Evolutionary conservation across 139 green algal species (phyloP), one percentile per base, ranked within the genome.

Genomic region (Edaphochlamys debaryana): DNA sequence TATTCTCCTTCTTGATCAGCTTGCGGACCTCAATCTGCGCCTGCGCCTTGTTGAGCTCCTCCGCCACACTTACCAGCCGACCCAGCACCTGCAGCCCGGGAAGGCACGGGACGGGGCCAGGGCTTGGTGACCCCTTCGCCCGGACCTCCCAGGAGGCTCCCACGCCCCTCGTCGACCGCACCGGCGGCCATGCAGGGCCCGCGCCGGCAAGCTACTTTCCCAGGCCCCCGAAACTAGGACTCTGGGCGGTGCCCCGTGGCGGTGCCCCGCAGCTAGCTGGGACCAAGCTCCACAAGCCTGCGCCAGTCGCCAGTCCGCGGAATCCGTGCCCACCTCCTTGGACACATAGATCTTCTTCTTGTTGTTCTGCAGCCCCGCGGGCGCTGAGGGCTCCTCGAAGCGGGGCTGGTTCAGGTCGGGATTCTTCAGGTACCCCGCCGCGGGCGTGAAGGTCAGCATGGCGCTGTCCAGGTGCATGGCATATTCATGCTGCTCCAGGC

Each of bases 11-110:
- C 36, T 75, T 74, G 7, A 83, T 60, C 23, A 83, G 27, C 36
- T 83, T 83, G 3, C 77, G 77, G 34, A 75, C 36, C 34, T 83
- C 77, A 19, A 83, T 67, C 66, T 83, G 77, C 42, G 64, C 77
- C 64, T 83, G 77, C n/a, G 63, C 77, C 48, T 67, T 83, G n/a
- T 83, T 83, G 25, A 83, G 64, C 66, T 83, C 77, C 63, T 83
- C 77, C 1, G 77, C 77, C 7, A 83, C 77, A 36, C 30, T 42
- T 0, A 83, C 45, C 34, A 83, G 62, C 45, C 77, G 77, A 0
- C 45, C 64, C 45, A 83, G 77, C 67, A 83, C 75, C 75, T 82
- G 75, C 32, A 52, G 41, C 6, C 9, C 29, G n/a, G n/a, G n/a
- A n/a, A n/a, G n/a, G n/a, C n/a, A n/a, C n/a, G n/a, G n/a, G n/a